Conservation (phyloP, 495 filamentous ascomycete species). For the Hapsidospora chrysogenum region DNA sequence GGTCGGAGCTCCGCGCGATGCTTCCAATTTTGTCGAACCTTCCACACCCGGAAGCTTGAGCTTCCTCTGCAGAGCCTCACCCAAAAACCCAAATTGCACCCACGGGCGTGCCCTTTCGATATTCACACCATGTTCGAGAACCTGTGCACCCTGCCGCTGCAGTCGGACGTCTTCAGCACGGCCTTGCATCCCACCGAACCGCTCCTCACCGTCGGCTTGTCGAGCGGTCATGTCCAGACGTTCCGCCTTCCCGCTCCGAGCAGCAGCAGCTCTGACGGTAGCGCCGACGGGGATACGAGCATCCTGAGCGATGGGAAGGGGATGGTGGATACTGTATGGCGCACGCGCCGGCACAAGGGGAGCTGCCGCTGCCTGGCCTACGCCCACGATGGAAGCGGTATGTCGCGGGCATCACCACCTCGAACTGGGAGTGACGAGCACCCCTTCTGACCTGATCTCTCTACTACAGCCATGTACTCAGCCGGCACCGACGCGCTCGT, state of each 20-base stretch:
- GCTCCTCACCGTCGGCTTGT: constrained; percentile 70
- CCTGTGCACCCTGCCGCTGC: constrained; percentile 74
- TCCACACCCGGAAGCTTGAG: no score
- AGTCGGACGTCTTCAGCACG: constrained; percentile 78
- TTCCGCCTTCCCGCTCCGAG: constrained; percentile 54
- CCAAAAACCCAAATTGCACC: no score
- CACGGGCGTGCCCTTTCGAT: no score
- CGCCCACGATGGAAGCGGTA: constrained; percentile 51
- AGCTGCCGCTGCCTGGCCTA: constrained; percentile 72
- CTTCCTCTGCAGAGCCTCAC: no score
- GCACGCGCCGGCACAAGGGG: constrained; percentile 77
- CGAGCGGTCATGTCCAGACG: constrained; percentile 71
- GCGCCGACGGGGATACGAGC: constrained; percentile 22
- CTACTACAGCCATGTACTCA: constrained; percentile 51
- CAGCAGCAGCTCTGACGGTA: constrained; percentile 28
- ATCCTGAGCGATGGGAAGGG: constrained; percentile 46
- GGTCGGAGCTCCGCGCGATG: no score
- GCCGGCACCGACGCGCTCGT: constrained; percentile 80
- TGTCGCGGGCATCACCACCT: no score
- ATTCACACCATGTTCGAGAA: constrained; percentile 47
- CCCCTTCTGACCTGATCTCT: constrained; percentile 1
- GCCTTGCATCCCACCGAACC: constrained; percentile 70
- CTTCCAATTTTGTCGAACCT: background rate
- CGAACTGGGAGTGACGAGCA: no score
- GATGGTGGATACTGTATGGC: constrained; percentile 71